These are phyloP conservation scores for Geum urbanum DNA, from an alignment of 306 rosid genomes.

Conservation along the genomic window DNA sequence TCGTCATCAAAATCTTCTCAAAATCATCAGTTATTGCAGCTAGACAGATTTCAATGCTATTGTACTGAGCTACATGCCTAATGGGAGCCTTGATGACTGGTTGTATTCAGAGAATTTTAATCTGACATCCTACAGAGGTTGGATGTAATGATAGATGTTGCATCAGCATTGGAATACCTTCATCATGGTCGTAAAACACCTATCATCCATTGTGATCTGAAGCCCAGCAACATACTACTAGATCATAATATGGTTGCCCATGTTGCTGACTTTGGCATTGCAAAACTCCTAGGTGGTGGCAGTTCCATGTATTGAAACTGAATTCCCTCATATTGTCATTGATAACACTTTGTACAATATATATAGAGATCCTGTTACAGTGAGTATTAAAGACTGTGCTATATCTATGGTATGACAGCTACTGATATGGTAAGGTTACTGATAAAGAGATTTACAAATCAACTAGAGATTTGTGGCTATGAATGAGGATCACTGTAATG, in stretches of 20 bases:
- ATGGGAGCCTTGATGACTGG: constrained; percentile 26
- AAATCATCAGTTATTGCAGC: constrained; percentile 19
- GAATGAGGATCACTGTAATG: no score
- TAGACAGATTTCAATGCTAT: constrained; percentile 19
- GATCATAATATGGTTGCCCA: constrained; percentile 40
- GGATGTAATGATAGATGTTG: constrained; percentile 29
- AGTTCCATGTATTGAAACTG: constrained; percentile 9
- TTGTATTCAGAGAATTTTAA: neutral
- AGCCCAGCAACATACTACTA: constrained; percentile 40
- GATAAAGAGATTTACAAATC: no score
- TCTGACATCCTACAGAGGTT: constrained; percentile 14
- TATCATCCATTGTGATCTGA: constrained; percentile 43
- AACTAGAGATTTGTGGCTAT: no score
- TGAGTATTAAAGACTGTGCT: no score
- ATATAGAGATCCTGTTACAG: no score
- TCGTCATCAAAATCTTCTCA: constrained; percentile 28
- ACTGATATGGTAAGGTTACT: no score
- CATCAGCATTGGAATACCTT: constrained; percentile 37
- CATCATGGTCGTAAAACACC: constrained; percentile 34
- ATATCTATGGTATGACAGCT: no score
- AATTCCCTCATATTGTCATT: no score
- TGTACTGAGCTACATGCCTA: constrained; percentile 26
- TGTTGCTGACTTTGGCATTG: constrained; percentile 35
- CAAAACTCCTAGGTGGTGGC: constrained; percentile 40
- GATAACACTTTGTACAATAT: no score